Evolutionary conservation across 176 grass and related monocot species (phyloP), one percentile per base, ranked within the genome.

Genomic region (Oropetium thomaeum): DNA sequence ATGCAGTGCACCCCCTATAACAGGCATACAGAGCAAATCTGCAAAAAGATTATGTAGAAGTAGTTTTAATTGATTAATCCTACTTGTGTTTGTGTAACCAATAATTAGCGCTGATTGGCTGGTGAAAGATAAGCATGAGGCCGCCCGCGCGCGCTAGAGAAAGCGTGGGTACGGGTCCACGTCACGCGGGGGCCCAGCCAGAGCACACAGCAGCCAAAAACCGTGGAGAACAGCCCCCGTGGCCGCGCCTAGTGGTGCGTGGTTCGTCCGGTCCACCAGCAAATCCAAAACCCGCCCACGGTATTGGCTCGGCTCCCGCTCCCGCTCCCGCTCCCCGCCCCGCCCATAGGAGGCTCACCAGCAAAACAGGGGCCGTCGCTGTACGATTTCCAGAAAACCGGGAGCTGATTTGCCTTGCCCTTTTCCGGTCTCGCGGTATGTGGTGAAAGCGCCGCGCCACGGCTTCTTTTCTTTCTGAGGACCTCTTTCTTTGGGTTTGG

Each of bases 341-440:
- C 75, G 48, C 79, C 58, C 73, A 83, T 53, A 73, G 55, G 65
- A 23, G 25, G n/a, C 45, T 19, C 57, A n/a, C 72, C 33, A 45
- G 65, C n/a, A n/a, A 79, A 74, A 79, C 38, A 35, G 51, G 31
- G 70, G 31, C 80, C 30, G 33, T 88, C 75, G 79, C 81, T 74
- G 75, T 79, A 69, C 33, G 67, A 73, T 67, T 88, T 84, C 86
- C 86, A 74, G 75, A 80, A 84, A 88, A 88, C 86, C 86, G 71
- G 86, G 86, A 88, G 86, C 38, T 1, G 47, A 33, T 67, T 78
- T 67, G 0, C 7, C 1, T 4, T 23, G 17, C 39, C 25, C n/a
- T 26, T 5, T 15, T 17, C 22, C 5, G 6, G 5, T 12, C 1
- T 1, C 10, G 27, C 57, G 14, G 12, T 41, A 41, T n/a, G n/a